A percentile compares a stretch with the other conserved stretches of the same genome.
Conservation (phyloP, 1,139 yeast genomes). For the Suhomyces guaymorum region DNA sequence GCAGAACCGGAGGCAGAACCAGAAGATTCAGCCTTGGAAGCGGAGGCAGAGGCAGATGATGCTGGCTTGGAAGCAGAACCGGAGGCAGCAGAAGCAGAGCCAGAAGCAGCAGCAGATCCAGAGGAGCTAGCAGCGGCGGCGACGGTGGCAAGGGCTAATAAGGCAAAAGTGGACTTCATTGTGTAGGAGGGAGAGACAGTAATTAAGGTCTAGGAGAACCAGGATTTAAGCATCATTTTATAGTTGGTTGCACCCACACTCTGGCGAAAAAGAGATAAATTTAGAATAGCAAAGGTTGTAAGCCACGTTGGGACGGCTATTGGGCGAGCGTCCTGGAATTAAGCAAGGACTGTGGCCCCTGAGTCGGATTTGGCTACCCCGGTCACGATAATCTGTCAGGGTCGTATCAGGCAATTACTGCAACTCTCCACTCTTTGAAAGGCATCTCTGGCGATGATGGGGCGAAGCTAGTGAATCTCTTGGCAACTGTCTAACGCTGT, state of each 20-base stretch:
- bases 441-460: too few relatives aligned
- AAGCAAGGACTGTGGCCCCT: not conserved
- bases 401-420: not conserved
- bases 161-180: constrained; percentile 18
- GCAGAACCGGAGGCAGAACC: constrained; percentile 3
- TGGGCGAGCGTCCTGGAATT: not conserved
- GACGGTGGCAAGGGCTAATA: constrained; percentile 15
- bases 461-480: too few relatives aligned
- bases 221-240: constrained; percentile 2
- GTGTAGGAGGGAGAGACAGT: constrained; percentile 1
- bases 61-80: constrained; percentile 1
- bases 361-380: not conserved
- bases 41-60: constrained; percentile 12
- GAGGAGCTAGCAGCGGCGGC: constrained; percentile 9
- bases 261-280: constrained; percentile 7
- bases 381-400: not conserved
- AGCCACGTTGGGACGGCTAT: constrained; percentile 10
- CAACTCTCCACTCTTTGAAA: too few relatives aligned
- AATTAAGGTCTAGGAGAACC: not conserved
- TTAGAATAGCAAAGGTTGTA: constrained; percentile 8
- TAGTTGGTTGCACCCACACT: constrained; percentile 3
- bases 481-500: too few relatives aligned
- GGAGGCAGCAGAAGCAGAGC: too few relatives aligned
- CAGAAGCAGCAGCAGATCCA: constrained; percentile 11
- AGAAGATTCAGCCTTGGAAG: too few relatives aligned